Percentiles rank a stretch among this genome's conserved stretches.
Conservation (phyloP, 2,329 filamentous ascomycete genomes). For the Fusarium sp. region DNA sequence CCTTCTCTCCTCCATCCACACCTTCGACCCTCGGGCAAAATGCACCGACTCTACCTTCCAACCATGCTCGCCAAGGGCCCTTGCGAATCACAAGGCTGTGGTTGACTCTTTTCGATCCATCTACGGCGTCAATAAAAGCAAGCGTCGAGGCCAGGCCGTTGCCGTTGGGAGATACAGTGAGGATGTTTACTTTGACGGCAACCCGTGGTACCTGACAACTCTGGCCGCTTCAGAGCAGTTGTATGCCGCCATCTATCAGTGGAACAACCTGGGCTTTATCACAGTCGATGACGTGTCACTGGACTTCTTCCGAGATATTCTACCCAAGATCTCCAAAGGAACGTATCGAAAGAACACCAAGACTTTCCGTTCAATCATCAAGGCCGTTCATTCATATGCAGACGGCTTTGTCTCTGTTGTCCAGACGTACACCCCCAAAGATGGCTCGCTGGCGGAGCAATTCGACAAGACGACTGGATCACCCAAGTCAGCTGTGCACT, state of each 20-base stretch:
- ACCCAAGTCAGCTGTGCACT: slow-evolving; percentile 70
- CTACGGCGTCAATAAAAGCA: slow-evolving; percentile 74
- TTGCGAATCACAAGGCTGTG: slow-evolving; percentile 78
- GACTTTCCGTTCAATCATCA: slow-evolving; percentile 14
- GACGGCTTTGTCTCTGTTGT: slow-evolving; percentile 56
- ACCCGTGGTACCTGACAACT: slow-evolving; percentile 81
- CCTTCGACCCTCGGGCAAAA: slow-evolving; percentile 70
- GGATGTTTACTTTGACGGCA: slow-evolving; percentile 77
- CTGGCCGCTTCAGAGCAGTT: slow-evolving; percentile 80
- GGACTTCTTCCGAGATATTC: slow-evolving; percentile 21
- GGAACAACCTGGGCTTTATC: slow-evolving; percentile 69
- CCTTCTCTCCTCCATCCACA: slow-evolving; percentile 70
- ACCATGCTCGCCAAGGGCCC: slow-evolving; percentile 72
- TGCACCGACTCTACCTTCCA: slow-evolving; percentile 79
- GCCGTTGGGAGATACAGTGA: slow-evolving; percentile 73
- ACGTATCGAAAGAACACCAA: slow-evolving; percentile 21
- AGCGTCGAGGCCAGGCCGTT: slow-evolving; percentile 65
- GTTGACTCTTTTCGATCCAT: slow-evolving; percentile 76
- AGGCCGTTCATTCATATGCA: slow-evolving; percentile 24
- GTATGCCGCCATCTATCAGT: slow-evolving; percentile 77
- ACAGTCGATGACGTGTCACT: slow-evolving; percentile 48
- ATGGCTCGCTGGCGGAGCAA: slow-evolving; percentile 74
- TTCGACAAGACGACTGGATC: slow-evolving; percentile 63
- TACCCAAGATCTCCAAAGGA: slow-evolving; percentile 17
- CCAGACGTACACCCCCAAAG: slow-evolving; percentile 67